phyloP scores from a whole-genome alignment of 352 stramenopile genomes.

The Globisporangium sylvaticum region DNA sequence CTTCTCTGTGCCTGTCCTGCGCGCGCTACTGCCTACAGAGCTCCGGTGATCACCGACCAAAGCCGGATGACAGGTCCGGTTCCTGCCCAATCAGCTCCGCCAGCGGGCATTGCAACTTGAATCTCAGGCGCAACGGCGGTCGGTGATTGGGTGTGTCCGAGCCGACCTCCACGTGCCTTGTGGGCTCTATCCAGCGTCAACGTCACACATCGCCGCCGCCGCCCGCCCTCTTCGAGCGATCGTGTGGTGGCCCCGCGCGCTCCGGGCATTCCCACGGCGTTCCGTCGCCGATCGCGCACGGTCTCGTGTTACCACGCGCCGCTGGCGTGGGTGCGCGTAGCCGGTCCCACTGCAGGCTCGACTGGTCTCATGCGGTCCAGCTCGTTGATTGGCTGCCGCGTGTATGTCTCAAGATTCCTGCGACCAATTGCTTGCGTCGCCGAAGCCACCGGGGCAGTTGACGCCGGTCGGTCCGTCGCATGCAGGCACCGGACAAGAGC shows the following conservation, averaged over 20 bases:
- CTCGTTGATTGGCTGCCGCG: neutral
- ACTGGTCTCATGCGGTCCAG: slow-evolving; percentile 8
- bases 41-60: slow-evolving; percentile 1
- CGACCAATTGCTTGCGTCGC: slow-evolving; percentile 6
- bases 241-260: neutral
- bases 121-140: neutral
- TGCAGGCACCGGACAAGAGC: slow-evolving; percentile 2
- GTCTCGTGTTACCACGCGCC: slow-evolving; percentile 8
- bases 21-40: neutral
- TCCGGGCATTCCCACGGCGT: slow-evolving; percentile 2
- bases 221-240: neutral
- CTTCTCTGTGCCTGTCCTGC: neutral
- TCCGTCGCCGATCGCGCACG: neutral
- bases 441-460: neutral
- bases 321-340: slow-evolving; percentile 7
- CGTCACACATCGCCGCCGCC: neutral
- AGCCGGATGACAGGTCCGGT: slow-evolving; percentile 2
- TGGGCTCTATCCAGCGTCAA: neutral
- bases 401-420: slow-evolving; percentile 11
- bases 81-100: slow-evolving; percentile 3
- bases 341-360: neutral
- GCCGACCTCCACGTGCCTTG: slow-evolving; percentile 1
- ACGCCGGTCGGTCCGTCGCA: neutral
- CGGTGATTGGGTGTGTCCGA: slow-evolving; percentile 6
- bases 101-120: slow-evolving; percentile 3